phyloP scores from a whole-genome alignment of 2,329 filamentous ascomycete species.

The Fusarium tricinctum region DNA sequence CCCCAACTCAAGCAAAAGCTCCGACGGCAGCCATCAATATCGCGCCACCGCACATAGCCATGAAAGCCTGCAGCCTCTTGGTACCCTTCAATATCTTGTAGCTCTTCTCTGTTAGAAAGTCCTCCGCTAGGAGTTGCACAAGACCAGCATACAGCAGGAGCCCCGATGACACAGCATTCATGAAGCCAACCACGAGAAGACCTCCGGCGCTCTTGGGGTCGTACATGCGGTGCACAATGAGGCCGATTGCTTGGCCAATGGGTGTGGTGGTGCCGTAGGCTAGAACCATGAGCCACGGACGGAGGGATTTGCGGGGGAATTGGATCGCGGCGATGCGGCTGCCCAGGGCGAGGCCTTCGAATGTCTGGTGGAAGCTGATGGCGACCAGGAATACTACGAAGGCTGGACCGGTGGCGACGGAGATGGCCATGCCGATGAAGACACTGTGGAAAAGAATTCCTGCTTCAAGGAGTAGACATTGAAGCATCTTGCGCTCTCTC shows the following conservation, averaged over 20 bases:
- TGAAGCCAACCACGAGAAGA: slow-evolving; percentile 85
- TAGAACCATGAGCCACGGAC: slow-evolving; percentile 87
- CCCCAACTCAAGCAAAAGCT: slow-evolving; percentile 72
- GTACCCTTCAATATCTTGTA: slow-evolving; percentile 75
- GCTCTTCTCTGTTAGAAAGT: slow-evolving; percentile 83
- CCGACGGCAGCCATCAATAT: slow-evolving; percentile 79
- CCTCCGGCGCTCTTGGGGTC: slow-evolving; percentile 83
- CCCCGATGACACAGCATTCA: slow-evolving; percentile 87
- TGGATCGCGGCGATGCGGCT: slow-evolving; percentile 86
- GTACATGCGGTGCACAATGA: slow-evolving; percentile 83
- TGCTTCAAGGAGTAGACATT: slow-evolving; percentile 84
- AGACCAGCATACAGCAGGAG: slow-evolving; percentile 85
- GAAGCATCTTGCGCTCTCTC: slow-evolving; percentile 76
- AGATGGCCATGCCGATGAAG: slow-evolving; percentile 90
- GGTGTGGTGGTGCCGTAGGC: slow-evolving; percentile 84
- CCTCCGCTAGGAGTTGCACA: slow-evolving; percentile 87
- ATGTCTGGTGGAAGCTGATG: slow-evolving; percentile 88
- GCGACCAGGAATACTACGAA: slow-evolving; percentile 85
- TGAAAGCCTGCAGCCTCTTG: slow-evolving; percentile 72
- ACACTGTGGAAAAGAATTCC: slow-evolving; percentile 88
- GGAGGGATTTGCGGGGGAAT: slow-evolving; percentile 79
- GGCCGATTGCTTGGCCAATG: slow-evolving; percentile 84
- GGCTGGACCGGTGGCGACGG: slow-evolving; percentile 82
- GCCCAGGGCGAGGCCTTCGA: slow-evolving; percentile 88
- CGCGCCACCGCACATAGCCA: slow-evolving; percentile 74